Conservation (phyloP, 2,329 filamentous ascomycete species). For the Colletotrichum tanaceti region DNA sequence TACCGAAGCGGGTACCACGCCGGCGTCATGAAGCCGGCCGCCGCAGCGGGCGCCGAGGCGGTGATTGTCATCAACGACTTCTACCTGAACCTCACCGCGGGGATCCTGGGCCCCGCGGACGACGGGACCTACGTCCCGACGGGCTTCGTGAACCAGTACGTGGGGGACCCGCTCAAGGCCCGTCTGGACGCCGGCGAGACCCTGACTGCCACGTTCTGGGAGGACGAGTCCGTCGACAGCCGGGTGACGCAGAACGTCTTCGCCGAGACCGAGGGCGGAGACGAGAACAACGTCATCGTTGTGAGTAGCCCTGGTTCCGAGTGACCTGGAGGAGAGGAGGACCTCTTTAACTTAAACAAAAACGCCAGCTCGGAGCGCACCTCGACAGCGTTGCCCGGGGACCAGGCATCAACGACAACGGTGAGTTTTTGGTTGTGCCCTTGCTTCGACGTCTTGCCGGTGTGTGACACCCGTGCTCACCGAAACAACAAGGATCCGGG, state of each 20-base stretch:
- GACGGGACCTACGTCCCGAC: constrained; percentile 47
- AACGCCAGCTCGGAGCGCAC: constrained; percentile 52
- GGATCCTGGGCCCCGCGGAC: constrained; percentile 45
- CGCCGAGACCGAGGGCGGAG: constrained; percentile 58
- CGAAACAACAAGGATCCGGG: constrained; percentile 48
- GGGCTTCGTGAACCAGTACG: constrained; percentile 48
- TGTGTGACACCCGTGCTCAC: neutral
- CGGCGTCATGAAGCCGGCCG: constrained; percentile 47
- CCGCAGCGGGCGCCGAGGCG: constrained; percentile 46
- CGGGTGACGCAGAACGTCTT: constrained; percentile 58
- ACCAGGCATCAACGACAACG: constrained; percentile 60
- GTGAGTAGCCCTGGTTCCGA: neutral
- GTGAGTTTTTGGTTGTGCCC: constrained; percentile 35
- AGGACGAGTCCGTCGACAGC: constrained; percentile 51
- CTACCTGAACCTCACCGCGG: constrained; percentile 47
- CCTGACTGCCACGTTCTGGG: constrained; percentile 51
- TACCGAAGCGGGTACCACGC: constrained; percentile 46
- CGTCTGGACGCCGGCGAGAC: constrained; percentile 49
- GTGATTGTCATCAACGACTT: constrained; percentile 50
- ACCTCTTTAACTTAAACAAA: neutral
- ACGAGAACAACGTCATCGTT: constrained; percentile 55
- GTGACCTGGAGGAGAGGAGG: accelerated
- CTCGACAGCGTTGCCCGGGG: constrained; percentile 58
- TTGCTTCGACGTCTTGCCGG: accelerated
- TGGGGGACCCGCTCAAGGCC: constrained; percentile 45